Conservation (phyloP, 164 flowering plant genomes). For the Aristolochia contorta region DNA sequence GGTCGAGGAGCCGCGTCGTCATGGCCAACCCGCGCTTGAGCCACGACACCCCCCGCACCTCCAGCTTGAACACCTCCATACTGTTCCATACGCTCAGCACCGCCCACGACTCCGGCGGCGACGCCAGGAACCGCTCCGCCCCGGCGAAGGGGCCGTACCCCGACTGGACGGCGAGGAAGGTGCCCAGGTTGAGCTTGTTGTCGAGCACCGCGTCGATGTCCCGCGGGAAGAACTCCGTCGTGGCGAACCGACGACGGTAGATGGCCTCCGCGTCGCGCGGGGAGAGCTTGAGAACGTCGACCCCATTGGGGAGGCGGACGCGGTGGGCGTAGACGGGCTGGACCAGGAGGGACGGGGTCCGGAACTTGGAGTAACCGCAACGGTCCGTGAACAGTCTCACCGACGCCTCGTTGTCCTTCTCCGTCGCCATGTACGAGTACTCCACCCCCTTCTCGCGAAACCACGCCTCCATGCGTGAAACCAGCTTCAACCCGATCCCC, state of each 20-base stretch:
- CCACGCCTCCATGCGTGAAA: constrained; percentile 62
- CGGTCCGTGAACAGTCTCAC: constrained; percentile 67
- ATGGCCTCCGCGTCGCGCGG: constrained; percentile 64
- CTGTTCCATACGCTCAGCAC: constrained; percentile 78
- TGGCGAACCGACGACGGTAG: constrained; percentile 65
- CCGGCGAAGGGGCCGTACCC: constrained; percentile 34
- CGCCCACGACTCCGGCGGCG: constrained; percentile 88
- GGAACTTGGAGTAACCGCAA: constrained; percentile 79
- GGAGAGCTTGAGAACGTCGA: constrained; percentile 35
- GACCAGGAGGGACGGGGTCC: constrained; percentile 75
- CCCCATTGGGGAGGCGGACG: constrained; percentile 24
- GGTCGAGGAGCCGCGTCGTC: constrained; percentile 61
- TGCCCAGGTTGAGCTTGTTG: constrained; percentile 69
- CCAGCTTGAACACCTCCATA: constrained; percentile 53
- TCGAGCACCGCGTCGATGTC: constrained; percentile 72
- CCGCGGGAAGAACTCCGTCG: constrained; percentile 91
- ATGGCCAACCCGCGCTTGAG: constrained; percentile 31
- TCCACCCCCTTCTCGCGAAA: constrained; percentile 74
- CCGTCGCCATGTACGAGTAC: constrained; percentile 90
- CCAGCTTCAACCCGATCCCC: constrained; percentile 75
- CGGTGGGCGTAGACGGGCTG: constrained; percentile 91
- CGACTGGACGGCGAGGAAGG: constrained; percentile 61
- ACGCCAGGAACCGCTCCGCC: constrained; percentile 29
- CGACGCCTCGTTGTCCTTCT: constrained; percentile 73
- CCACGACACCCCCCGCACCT: constrained; percentile 71